Base-by-base conservation (phyloP, 73 alveolate species). In the Paramecium primaurelia region DNA sequence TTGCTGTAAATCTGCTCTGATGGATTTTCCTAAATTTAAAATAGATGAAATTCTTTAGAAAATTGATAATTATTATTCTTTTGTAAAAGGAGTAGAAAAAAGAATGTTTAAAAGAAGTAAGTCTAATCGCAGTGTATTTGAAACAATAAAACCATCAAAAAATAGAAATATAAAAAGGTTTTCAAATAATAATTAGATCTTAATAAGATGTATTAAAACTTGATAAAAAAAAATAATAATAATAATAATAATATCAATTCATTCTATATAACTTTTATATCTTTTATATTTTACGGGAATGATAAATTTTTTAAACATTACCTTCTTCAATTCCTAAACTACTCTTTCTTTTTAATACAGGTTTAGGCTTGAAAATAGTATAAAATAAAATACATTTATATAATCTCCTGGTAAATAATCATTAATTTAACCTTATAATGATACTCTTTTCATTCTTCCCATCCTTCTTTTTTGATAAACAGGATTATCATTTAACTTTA, bases 401-500 rank as follows among this genome's bases (percentile, higher is more conserved):
- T 25, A 28, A 64, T 64, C 84, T n/a, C 84, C 84, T 25, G 84
- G 84, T 28, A 64, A 64, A 34, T 64, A 64, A 28, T 64, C 84
- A 28, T 64, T 64, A 1, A 64, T 12, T 6, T 64, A 64, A 11
- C 84, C 84, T 64, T 64, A 32, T 11, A 64, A 34, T 22, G 84
- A 64, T 1, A 64, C 84, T 16, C 84, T 64, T 26, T 64, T 64
- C 84, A 64, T 32, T 64, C 47, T 64, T 12, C 51, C 84, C 28
- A 32, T 12, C 12, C 84, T 64, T 64, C 49, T 64, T 34, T 64
- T 64, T 64, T 64, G 9, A 64, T 64, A 64, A 34, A 64, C 84
- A 11, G 84, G 84, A 12, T 34, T 28, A 28, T 64, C 84, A 64
- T 64, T 64, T 64, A 64, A 64, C 28, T 64, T 64, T 20, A 64